These are phyloP conservation scores for Solanum clarkiae DNA, from an alignment of 257 asterid genomes.

Conservation along the genomic window DNA sequence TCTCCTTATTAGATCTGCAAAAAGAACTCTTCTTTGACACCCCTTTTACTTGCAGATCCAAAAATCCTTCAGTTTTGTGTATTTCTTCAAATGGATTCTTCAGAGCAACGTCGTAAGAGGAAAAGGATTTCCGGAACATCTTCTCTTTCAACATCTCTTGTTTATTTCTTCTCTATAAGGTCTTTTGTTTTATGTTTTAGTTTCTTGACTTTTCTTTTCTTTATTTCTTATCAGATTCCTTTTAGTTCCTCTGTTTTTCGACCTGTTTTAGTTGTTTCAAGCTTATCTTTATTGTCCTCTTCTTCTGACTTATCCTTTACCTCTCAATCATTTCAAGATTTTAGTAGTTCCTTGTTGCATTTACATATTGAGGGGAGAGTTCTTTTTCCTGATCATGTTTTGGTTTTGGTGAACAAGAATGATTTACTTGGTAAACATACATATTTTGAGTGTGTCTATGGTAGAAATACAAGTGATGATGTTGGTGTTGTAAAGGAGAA, in stretches of 20 bases:
- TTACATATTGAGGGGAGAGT: slow-evolving; percentile 53
- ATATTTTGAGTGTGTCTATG: slow-evolving; percentile 52
- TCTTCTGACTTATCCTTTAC: slow-evolving; percentile 18
- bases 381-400: slow-evolving; percentile 71
- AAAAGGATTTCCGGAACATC: slow-evolving; percentile 48
- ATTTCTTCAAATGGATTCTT: slow-evolving; percentile 36
- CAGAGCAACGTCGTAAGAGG: slow-evolving; percentile 77
- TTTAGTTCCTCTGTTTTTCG: slow-evolving; percentile 40
- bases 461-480: background rate
- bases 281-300: slow-evolving; percentile 50
- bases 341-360: slow-evolving; percentile 15
- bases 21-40: background rate
- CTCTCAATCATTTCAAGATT: slow-evolving; percentile 27
- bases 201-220: slow-evolving; percentile 36
- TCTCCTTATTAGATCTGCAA: background rate
- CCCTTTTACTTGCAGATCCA: background rate
- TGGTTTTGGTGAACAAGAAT: slow-evolving; percentile 28
- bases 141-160: slow-evolving; percentile 3
- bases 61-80: background rate
- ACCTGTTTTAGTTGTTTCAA: slow-evolving; percentile 64
- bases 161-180: slow-evolving; percentile 48
- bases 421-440: slow-evolving; percentile 9
- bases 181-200: slow-evolving; percentile 40
- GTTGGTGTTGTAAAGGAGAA: slow-evolving; percentile 13
- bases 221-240: slow-evolving; percentile 31